These are phyloP conservation scores for Saturnispora galanensis DNA, from an alignment of 805 yeast genomes.

Conservation along the genomic window DNA sequence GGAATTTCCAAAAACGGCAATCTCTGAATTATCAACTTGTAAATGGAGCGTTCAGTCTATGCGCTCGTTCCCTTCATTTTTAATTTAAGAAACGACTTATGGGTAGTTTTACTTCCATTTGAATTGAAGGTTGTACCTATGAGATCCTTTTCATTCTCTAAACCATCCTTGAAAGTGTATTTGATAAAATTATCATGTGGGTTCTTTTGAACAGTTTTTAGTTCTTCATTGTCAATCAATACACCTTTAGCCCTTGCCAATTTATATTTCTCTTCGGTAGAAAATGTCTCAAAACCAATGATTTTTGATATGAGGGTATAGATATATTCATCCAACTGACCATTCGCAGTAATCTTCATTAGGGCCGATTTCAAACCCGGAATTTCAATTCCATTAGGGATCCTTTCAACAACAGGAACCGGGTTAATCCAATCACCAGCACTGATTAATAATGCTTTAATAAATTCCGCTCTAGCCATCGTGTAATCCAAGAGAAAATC, in stretches of 20 bases:
- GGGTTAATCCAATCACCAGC: conserved; percentile 62
- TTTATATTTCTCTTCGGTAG: conserved; percentile 25
- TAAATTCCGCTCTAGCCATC: conserved; percentile 62
- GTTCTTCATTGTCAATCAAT: conserved; percentile 17
- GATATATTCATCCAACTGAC: conserved; percentile 44
- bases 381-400: conserved; percentile 54
- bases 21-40: not conserved
- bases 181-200: conserved; percentile 7
- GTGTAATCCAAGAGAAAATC: conserved; percentile 62
- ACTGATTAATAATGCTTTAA: conserved; percentile 60
- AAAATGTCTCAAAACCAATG: conserved; percentile 41
- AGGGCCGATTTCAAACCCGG: conserved; percentile 56
- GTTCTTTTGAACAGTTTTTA: conserved; percentile 4
- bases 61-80: conserved; percentile 5
- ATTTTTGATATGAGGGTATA: conserved; percentile 47
- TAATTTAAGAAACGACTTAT: conserved; percentile 23
- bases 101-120: conserved; percentile 25
- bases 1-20: not conserved
- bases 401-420: conserved; percentile 52
- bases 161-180: not conserved
- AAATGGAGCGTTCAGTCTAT: no score
- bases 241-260: conserved; percentile 27
- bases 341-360: conserved; percentile 50
- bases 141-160: conserved; percentile 25
- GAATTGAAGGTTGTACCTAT: conserved; percentile 27